Percentiles rank a stretch among this genome's conserved stretches.
Evolutionary conservation across 2,329 filamentous ascomycete genomes (phyloP).

Genomic region (Chaetomiaceae sp.): DNA sequence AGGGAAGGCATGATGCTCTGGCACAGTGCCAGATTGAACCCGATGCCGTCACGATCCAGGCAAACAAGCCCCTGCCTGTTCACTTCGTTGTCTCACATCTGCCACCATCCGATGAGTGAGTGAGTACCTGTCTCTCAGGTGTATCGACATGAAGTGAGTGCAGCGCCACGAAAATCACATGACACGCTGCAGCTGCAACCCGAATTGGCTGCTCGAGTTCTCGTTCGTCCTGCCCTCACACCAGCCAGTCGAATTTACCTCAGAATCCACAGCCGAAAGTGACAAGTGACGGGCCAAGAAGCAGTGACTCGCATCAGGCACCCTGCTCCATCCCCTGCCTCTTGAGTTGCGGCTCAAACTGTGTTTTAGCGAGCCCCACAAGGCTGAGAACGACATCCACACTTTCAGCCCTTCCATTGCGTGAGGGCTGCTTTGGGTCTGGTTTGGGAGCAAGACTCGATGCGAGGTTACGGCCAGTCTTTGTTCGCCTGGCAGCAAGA

Average conservation of each 20-base stretch:
- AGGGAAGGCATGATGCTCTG: not conserved
- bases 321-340: not conserved
- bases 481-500: not conserved
- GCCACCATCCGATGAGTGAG: too few relatives aligned
- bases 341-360: constrained; percentile 5
- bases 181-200: too few relatives aligned
- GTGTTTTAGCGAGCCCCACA: constrained; percentile 15
- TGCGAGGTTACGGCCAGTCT: not conserved
- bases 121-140: too few relatives aligned
- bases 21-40: not conserved
- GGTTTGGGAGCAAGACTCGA: not conserved
- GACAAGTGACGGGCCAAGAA: not conserved
- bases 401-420: not conserved
- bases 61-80: too few relatives aligned
- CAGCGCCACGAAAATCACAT: too few relatives aligned
- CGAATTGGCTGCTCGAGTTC: too few relatives aligned
- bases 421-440: not conserved
- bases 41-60: too few relatives aligned
- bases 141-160: too few relatives aligned
- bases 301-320: not conserved
- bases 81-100: too few relatives aligned
- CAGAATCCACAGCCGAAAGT: too few relatives aligned
- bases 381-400: constrained; percentile 14
- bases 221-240: too few relatives aligned
- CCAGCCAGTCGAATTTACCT: too few relatives aligned